phyloP scores from a whole-genome alignment of 495 filamentous ascomycete genomes.

The Pseudevernia furfuracea region DNA sequence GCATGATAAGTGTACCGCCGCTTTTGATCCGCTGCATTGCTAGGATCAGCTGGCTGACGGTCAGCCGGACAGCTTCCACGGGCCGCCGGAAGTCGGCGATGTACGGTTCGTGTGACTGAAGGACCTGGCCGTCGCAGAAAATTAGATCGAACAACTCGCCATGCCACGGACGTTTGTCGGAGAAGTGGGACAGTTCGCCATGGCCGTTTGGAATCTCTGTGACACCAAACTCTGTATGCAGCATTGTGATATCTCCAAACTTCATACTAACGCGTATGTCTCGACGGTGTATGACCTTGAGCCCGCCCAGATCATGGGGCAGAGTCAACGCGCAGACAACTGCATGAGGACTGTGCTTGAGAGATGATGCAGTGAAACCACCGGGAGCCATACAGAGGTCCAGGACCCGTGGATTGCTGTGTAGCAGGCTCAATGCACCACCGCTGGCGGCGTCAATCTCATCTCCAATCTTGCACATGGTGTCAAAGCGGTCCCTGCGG shows the following conservation, averaged over 20 bases:
- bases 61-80: too few relatives aligned
- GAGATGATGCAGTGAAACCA: conserved; percentile 37
- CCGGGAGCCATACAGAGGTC: conserved; percentile 55
- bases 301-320: conserved; percentile 35
- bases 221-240: conserved; percentile 45
- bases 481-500: conserved; percentile 27
- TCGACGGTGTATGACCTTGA: too few relatives aligned
- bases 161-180: too few relatives aligned
- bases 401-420: conserved; percentile 26
- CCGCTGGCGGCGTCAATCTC: conserved; percentile 25
- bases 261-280: too few relatives aligned
- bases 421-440: conserved; percentile 18
- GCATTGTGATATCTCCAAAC: conserved; percentile 48
- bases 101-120: too few relatives aligned
- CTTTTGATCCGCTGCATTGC: too few relatives aligned
- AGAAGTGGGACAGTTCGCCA: too few relatives aligned
- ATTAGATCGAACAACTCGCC: too few relatives aligned
- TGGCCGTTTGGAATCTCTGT: conserved; percentile 30
- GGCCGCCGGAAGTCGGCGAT: too few relatives aligned
- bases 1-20: too few relatives aligned
- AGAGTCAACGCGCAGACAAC: conserved; percentile 39
- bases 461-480: conserved; percentile 33
- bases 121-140: too few relatives aligned
- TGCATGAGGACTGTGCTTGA: conserved; percentile 35
- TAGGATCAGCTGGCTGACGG: too few relatives aligned